These are phyloP conservation scores for Barnettozyma populi DNA, from an alignment of 805 yeast genomes.

Conservation along the genomic window DNA sequence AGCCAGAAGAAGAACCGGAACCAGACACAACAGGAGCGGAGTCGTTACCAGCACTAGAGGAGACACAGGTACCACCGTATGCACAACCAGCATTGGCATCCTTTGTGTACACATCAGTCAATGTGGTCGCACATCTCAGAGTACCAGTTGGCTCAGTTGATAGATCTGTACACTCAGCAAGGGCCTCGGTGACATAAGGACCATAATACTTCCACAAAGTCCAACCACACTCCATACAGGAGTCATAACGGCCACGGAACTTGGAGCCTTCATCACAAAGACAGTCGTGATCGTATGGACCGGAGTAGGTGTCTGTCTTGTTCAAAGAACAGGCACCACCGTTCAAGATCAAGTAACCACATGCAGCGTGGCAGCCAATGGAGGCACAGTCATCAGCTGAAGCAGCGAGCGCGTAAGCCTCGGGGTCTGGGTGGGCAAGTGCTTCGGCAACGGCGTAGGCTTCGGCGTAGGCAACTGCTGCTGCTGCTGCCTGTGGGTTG, in stretches of 20 bases:
- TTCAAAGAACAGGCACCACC: slow-evolving; percentile 29
- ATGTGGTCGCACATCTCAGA: slow-evolving; percentile 19
- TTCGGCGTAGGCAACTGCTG: slow-evolving; percentile 19
- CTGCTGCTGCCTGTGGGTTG: slow-evolving; percentile 16
- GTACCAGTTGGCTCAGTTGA: slow-evolving; percentile 27
- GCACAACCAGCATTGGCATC: slow-evolving; percentile 16
- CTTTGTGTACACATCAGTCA: slow-evolving; percentile 14
- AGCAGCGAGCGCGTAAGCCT: slow-evolving; percentile 19
- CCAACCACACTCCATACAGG: slow-evolving; percentile 36
- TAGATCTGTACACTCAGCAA: slow-evolving; percentile 24
- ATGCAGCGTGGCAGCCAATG: slow-evolving; percentile 29
- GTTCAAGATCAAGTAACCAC: slow-evolving; percentile 31
- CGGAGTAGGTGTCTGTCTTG: slow-evolving; percentile 20
- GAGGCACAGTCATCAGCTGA: slow-evolving; percentile 25
- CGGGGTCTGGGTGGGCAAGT: slow-evolving; percentile 18
- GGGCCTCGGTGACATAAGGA: slow-evolving; percentile 24
- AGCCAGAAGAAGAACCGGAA: slow-evolving; percentile 1
- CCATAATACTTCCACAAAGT: slow-evolving; percentile 32
- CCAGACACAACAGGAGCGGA: slow-evolving; percentile 9
- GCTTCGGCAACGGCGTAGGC: slow-evolving; percentile 21
- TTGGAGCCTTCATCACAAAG: slow-evolving; percentile 19
- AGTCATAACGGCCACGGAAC: slow-evolving; percentile 19
- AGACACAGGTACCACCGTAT: slow-evolving; percentile 12
- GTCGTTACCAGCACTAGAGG: slow-evolving; percentile 1
- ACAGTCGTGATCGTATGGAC: slow-evolving; percentile 22